Conservation (phyloP, 306 rosid species). For the Herpetospermum pedunculosum region DNA sequence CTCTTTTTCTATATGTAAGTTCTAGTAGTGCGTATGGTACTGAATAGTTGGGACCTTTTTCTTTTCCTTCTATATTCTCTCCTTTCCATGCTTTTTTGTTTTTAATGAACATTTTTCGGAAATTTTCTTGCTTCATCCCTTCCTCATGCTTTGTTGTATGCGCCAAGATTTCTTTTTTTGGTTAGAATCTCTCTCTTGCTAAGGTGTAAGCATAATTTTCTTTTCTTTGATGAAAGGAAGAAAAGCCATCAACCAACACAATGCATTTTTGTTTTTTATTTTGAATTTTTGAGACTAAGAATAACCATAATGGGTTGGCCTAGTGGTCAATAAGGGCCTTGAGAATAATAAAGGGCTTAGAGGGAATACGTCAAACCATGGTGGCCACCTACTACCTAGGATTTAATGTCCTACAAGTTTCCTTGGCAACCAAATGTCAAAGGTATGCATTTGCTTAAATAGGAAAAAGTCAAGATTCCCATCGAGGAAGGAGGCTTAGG, state of each 20-base stretch:
- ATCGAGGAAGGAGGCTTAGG: too few relatives aligned
- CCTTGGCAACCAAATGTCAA: too few relatives aligned
- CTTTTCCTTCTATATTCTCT: not conserved
- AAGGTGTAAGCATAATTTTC: not conserved
- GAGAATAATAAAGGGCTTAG: too few relatives aligned
- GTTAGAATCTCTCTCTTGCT: not conserved
- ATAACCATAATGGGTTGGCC: too few relatives aligned
- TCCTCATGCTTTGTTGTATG: not conserved
- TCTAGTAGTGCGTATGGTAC: not conserved
- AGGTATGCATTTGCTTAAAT: too few relatives aligned
- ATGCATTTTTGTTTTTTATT: not conserved
- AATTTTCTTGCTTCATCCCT: not conserved
- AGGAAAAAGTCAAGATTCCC: too few relatives aligned
- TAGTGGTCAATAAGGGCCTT: too few relatives aligned
- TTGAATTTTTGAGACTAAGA: not conserved
- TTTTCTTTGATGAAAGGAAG: not conserved
- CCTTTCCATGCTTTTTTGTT: not conserved
- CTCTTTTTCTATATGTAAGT: slow-evolving; percentile 87
- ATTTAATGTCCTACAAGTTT: too few relatives aligned
- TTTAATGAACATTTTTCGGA: not conserved
- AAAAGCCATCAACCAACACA: not conserved
- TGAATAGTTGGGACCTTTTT: not conserved
- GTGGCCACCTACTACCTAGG: too few relatives aligned
- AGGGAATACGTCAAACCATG: too few relatives aligned
- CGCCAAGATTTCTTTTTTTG: not conserved